These are phyloP conservation scores for Capronia epimyces DNA, from an alignment of 2,329 filamentous ascomycete genomes.

Conservation along the genomic window DNA sequence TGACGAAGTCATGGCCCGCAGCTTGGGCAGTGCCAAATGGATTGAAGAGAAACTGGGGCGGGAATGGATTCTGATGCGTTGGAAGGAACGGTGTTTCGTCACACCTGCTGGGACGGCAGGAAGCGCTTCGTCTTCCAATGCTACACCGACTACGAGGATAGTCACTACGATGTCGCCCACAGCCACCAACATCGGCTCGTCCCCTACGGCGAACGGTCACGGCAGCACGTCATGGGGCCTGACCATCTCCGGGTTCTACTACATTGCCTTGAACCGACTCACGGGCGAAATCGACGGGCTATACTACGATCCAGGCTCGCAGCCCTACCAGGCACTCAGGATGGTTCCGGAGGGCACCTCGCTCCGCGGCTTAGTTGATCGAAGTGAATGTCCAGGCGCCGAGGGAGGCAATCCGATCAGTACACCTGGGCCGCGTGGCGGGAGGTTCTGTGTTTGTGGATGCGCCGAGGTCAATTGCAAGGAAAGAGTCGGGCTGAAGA, in stretches of 20 bases:
- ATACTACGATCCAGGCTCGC: conserved; percentile 47
- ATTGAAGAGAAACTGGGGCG: conserved; percentile 30
- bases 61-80: conserved; percentile 48
- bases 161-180: conserved; percentile 11
- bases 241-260: conserved; percentile 49
- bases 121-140: conserved; percentile 1
- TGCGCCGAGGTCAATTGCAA: conserved; percentile 14
- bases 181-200: neutral
- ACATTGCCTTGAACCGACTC: conserved; percentile 44
- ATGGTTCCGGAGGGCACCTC: conserved; percentile 34
- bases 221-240: conserved; percentile 38
- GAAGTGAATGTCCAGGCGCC: neutral
- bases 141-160: conserved; percentile 11
- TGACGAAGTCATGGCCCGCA: conserved; percentile 22
- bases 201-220: neutral
- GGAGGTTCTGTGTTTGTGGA: conserved; percentile 4
- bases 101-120: neutral
- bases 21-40: conserved; percentile 25
- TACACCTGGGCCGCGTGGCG: neutral
- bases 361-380: neutral
- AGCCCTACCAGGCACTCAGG: conserved; percentile 45
- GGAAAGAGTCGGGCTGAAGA: conserved; percentile 20
- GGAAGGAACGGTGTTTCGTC: conserved; percentile 50
- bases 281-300: conserved; percentile 45
- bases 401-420: neutral